Evolutionary conservation across 2,329 filamentous ascomycete species (phyloP), one percentile per base, ranked within the genome.

Genomic region (Fusarium algeriense): DNA sequence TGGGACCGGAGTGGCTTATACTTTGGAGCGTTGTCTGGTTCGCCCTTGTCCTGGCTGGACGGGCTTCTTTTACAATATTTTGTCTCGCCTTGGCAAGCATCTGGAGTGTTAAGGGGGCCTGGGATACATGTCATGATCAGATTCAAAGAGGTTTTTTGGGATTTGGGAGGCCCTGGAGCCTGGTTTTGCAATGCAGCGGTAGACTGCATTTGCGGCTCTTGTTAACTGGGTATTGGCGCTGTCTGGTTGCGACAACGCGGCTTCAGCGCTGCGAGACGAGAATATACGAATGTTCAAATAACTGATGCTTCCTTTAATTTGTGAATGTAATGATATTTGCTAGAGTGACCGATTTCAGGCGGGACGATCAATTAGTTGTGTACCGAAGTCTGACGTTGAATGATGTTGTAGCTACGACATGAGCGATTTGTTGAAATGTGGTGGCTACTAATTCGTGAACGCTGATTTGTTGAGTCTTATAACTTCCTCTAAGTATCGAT

Each of bases 201-300:
- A 75, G 72, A 73, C 75, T 76, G 77, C 64, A 71, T 63, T 64
- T 72, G 77, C 73, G 74, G 76, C 73, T 74, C 77, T 78, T 78
- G 77, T 74, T 76, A 75, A 78, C 70, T 75, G 72, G 79, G 75
- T 75, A 76, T 75, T 65, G 77, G 79, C 74, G 78, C 76, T 78
- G 75, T 76, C 73, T 66, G 75, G 73, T 75, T 78, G 73, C 73
- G 73, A 79, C 72, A 70, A 69, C 71, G 76, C 75, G 75, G 78
- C 77, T 72, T 71, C 61, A 69, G 67, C 62, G 76, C 76, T 69
- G 76, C 76, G 71, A 78, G 74, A 80, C 76, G 78, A 80, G 79
- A 81, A 82, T 81, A 81, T 71, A 82, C 77, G 80, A 82, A 73
- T 69, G 78, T 80, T 78, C 66, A 73, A 75, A 73, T 58, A 73